Conservation (phyloP, 2,329 filamentous ascomycete species). For the Aspergillus brasiliensis region DNA sequence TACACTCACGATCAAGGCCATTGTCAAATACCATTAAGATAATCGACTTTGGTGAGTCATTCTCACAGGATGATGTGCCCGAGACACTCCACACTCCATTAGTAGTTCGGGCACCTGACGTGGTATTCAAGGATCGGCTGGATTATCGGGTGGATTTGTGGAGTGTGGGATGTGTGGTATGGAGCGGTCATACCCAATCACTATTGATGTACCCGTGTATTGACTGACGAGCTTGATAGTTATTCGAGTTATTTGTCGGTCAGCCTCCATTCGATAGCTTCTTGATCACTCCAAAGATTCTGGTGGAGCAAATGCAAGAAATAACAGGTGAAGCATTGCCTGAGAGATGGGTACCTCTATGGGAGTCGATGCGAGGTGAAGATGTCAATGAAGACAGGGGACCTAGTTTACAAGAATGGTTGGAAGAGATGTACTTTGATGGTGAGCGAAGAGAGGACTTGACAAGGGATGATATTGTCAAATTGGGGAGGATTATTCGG, state of each 20-base stretch:
- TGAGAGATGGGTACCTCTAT: slow-evolving; percentile 35
- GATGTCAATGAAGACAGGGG: slow-evolving; percentile 17
- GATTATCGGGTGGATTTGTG: slow-evolving; percentile 43
- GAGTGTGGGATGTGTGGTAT: slow-evolving; percentile 42
- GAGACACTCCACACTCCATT: slow-evolving; percentile 38
- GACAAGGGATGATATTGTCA: slow-evolving; percentile 27
- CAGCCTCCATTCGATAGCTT: slow-evolving; percentile 43
- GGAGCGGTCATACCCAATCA: slow-evolving; percentile 5
- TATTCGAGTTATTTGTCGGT: slow-evolving; percentile 44
- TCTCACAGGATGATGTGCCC: slow-evolving; percentile 26
- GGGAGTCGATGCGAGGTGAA: slow-evolving; percentile 28
- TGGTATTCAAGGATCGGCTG: slow-evolving; percentile 39
- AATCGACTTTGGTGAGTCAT: slow-evolving; percentile 46
- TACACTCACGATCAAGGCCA: slow-evolving; percentile 15
- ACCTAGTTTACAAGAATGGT: slow-evolving; percentile 37
- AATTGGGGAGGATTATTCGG: slow-evolving; percentile 26
- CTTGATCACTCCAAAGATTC: slow-evolving; percentile 34
- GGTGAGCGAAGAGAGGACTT: slow-evolving; percentile 26
- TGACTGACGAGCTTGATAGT: slow-evolving; percentile 24
- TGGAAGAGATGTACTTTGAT: slow-evolving; percentile 44
- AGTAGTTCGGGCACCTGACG: slow-evolving; percentile 39
- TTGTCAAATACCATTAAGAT: slow-evolving; percentile 29
- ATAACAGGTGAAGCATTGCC: slow-evolving; percentile 37
- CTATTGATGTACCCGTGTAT: neutral
- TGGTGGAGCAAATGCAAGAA: slow-evolving; percentile 42